Evolutionary conservation across 495 filamentous ascomycete species (phyloP).

Genomic region (Mytilinidion resinicola): DNA sequence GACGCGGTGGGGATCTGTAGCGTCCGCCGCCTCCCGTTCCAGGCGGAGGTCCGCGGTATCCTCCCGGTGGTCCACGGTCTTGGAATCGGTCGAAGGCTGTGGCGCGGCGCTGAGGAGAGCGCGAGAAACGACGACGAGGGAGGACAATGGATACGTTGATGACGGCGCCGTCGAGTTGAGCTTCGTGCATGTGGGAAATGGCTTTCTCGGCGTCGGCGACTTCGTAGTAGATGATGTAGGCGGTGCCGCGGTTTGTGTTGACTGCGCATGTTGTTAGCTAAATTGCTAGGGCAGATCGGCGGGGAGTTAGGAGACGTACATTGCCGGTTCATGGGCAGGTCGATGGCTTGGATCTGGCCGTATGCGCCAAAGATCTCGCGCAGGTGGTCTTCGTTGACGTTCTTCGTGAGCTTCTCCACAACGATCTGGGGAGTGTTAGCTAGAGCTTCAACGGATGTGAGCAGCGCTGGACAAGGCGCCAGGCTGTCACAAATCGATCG

Average conservation of each 20-base stretch:
- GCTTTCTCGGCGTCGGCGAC: constrained; percentile 78
- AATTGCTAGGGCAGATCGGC: background rate
- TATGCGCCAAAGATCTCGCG: constrained; percentile 88
- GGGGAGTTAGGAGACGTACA: constrained; percentile 49
- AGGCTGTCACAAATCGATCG: background rate
- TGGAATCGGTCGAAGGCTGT: constrained; percentile 10
- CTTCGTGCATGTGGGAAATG: constrained; percentile 97
- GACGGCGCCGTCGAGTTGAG: constrained; percentile 79
- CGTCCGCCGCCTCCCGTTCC: constrained; percentile 35
- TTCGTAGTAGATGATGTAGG: constrained; percentile 80
- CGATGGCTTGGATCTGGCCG: constrained; percentile 76
- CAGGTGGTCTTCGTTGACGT: constrained; percentile 81
- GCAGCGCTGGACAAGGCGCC: background rate
- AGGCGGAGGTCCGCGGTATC: constrained; percentile 31
- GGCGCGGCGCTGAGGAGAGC: constrained; percentile 32
- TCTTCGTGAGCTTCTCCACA: constrained; percentile 93
- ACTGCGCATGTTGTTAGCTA: constrained; percentile 45
- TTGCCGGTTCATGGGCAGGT: constrained; percentile 79
- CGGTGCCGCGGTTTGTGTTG: constrained; percentile 85
- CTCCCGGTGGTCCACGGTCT: constrained; percentile 32
- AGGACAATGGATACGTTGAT: constrained; percentile 93
- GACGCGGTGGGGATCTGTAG: constrained; percentile 32
- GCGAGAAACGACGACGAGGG: constrained; percentile 56
- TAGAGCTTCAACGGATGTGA: background rate
- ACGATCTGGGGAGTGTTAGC: constrained; percentile 59